Evolutionary conservation across 192 early-diverging fungal genomes (phyloP).

Genomic region (Kickxella alabastrina): DNA sequence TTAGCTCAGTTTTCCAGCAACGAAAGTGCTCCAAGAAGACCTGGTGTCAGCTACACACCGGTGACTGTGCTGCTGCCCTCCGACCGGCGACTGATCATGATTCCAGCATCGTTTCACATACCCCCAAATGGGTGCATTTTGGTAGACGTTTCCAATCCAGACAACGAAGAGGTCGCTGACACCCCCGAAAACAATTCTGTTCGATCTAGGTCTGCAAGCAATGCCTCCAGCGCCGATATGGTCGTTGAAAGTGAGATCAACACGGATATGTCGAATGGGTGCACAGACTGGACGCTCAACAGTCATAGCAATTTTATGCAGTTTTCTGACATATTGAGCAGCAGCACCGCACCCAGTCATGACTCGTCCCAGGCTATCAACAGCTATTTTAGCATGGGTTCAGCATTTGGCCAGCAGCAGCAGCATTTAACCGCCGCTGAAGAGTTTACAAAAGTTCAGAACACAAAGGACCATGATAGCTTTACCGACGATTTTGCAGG

Average conservation of each 20-base stretch:
- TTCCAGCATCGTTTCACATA: constrained; percentile 15
- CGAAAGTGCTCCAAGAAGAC: neutral
- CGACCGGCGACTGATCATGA: constrained; percentile 24
- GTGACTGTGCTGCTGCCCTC: constrained; percentile 20
- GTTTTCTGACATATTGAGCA: too few species aligned
- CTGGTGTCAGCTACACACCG: constrained; percentile 17
- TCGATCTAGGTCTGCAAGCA: too few species aligned
- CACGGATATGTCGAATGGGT: too few species aligned
- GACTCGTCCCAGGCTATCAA: too few species aligned
- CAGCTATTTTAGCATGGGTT: too few species aligned
- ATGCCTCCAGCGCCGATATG: too few species aligned
- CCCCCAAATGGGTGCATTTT: constrained; percentile 5
- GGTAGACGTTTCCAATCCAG: neutral
- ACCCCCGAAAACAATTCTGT: too few species aligned
- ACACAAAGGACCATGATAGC: neutral
- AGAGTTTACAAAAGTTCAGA: neutral
- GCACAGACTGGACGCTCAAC: too few species aligned
- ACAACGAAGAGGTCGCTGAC: neutral
- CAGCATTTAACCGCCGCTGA: neutral
- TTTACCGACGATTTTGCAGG: neutral
- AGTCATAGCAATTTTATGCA: too few species aligned
- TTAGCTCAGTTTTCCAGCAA: constrained; percentile 1
- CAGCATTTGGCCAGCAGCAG: too few species aligned
- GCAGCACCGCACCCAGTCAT: too few species aligned
- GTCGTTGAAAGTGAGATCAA: too few species aligned